Percentiles rank a stretch among this genome's conserved stretches.
phyloP scores from a whole-genome alignment of 331 rosid species.

The Malus hybrid region DNA sequence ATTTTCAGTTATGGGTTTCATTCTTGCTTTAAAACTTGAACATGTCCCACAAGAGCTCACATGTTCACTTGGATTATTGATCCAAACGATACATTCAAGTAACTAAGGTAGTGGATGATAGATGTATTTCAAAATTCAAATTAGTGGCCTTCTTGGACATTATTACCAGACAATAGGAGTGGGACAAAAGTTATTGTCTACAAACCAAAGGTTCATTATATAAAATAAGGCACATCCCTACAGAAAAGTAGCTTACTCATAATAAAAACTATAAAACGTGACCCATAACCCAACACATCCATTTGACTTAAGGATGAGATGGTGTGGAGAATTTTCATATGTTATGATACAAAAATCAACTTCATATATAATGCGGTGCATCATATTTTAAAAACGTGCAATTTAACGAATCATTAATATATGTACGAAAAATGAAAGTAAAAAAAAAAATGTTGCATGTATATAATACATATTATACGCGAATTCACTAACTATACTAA shows the following conservation, averaged over 20 bases:
- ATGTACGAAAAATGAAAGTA: too few relatives aligned
- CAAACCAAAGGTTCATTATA: not conserved
- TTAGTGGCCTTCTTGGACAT: conserved; percentile 10
- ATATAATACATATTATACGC: too few relatives aligned
- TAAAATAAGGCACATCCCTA: not conserved
- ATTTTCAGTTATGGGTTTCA: not conserved
- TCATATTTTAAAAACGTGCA: too few relatives aligned
- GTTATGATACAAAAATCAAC: not conserved
- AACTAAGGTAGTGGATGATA: not conserved
- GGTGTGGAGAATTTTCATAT: not conserved
- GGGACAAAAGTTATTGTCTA: not conserved
- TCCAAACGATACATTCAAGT: too few relatives aligned
- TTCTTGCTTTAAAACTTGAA: not conserved
- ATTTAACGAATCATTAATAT: too few relatives aligned
- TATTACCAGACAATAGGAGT: not conserved
- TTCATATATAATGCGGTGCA: too few relatives aligned
- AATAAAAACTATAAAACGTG: not conserved
- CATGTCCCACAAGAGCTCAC: not conserved
- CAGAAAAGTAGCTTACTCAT: not conserved
- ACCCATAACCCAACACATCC: not conserved
- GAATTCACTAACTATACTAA: too few relatives aligned
- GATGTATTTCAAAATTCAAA: conserved; percentile 1
- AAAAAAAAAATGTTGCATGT: too few relatives aligned
- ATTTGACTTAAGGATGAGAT: not conserved
- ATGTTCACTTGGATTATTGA: not conserved